Base-by-base conservation (phyloP, 1,284 basidiomycete genomes). In the Coriolopsis trogii region DNA sequence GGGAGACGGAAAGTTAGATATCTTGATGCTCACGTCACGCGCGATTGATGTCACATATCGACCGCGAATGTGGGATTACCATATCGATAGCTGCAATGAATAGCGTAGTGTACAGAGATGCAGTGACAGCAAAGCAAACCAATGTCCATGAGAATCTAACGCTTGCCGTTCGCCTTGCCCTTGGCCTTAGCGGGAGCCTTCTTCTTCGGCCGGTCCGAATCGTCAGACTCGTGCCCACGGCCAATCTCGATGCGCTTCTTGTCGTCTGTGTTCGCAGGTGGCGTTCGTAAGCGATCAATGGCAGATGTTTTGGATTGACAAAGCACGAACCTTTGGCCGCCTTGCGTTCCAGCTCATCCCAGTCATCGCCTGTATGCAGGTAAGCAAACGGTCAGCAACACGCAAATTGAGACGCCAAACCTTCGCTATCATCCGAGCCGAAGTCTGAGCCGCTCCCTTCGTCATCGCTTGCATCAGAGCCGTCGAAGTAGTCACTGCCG, bases 341-440 rank as follows among this genome's bases (percentile, higher is more conserved):
- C 68, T 96, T 96, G 41, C 85, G 79, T 72, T 98, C 95, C 23
- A 97, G 76, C 67, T 94, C 94, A 66, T 96, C 95, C 95, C 94
- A 98, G 63, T 96, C 94, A 56, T 95, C 93, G 24, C 93, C 90
- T 76, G 62, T n/a, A 23, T 25, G 15, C 26, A 9, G 16, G 29
- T 51, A 25, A 37, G 38, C 29, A 21, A 62, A 34, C 51, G 59
- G 33, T 61, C 63, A 57, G 23, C 16, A 39, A 30, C 30, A 13
- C 9, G 26, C 53, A 24, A 26, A 43, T 34, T 25, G 5, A 34
- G 39, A 26, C 30, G 42, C 63, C 69, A 4, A 43, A 78, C 78
- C 80, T 61, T 92, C 91, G 54, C 88, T 91, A 28, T 81, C 86
- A 10, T 84, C 85, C 29, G 81, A 85, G 51, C 74, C 81, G 59